Base-by-base conservation (phyloP, 169 alveolate genomes). In the Cryptosporidium felis region DNA sequence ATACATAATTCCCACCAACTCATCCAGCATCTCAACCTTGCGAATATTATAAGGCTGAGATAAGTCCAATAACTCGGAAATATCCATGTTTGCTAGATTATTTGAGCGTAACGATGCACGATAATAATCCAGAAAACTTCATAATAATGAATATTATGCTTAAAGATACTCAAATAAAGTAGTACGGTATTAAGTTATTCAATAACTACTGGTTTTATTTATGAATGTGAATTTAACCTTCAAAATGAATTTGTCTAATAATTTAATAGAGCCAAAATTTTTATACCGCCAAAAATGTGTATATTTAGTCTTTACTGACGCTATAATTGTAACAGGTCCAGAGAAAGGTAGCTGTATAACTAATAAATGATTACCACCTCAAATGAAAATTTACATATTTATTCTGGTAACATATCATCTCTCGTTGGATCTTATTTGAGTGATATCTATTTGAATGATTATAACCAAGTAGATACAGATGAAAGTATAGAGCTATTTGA, bases 1-100 rank as follows among this genome's bases (percentile, higher is more conserved):
- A 80, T 94, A 92, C 94, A 95, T 92, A 28, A 97, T 94, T n/a
- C 92, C 95, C 16, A 95, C 94, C 0, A 95, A 94, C 46, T 89
- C 82, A 81, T 95, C 97, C 66, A 95, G 81, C 44, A 95, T 80
- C 36, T 89, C 91, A 44, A 95, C 96, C 90, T 89, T 92, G 32
- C 89, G 93, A 23, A 92, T 92, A 59, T 93, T 95, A 82, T 93
- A 95, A 44, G 95, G 96, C 30, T 90, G 90, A 38, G 94, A 90
- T 47, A 91, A 59, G 90, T 95, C 97, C 61, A 95, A 91, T 32
- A 95, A 89, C 32, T 88, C 88, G 30, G 85, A 74, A 36, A 74
- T 74, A 74, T 74, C 67, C 85, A 74, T 74, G 21, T 26, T 56
- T 28, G 18, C 30, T 10, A n/a, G n/a, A n/a, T n/a, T n/a, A n/a